phyloP scores from a whole-genome alignment of 1,139 yeast species.

The Yamadazyma buinensis region DNA sequence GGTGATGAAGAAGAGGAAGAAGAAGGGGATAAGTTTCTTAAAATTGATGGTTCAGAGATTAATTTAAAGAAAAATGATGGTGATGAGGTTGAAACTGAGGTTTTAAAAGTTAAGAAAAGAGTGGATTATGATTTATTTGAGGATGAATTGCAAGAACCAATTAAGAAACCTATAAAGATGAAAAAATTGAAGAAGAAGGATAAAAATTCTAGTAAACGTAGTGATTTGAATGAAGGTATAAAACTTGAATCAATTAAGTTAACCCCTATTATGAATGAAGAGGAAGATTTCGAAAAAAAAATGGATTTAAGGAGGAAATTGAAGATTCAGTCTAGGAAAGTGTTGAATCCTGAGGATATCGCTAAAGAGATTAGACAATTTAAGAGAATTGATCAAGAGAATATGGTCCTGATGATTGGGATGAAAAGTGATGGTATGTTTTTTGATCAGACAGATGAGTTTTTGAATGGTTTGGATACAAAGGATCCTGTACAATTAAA shows the following conservation, averaged over 20 bases:
- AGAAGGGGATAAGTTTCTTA: conserved; percentile 15
- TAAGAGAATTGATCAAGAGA: conserved; percentile 26
- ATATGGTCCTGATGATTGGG: conserved; percentile 18
- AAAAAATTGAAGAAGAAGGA: conserved; percentile 38
- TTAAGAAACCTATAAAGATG: conserved; percentile 30
- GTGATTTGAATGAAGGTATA: conserved; percentile 19
- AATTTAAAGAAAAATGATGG: conserved; percentile 5
- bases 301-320: conserved; percentile 39
- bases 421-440: conserved; percentile 26
- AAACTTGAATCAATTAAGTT: conserved; percentile 30
- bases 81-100: not conserved
- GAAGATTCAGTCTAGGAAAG: conserved; percentile 28
- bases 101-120: conserved; percentile 7
- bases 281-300: conserved; percentile 39
- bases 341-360: conserved; percentile 42
- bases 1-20: conserved; percentile 9
- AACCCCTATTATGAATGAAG: conserved; percentile 31
- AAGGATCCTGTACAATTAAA: conserved; percentile 3
- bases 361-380: conserved; percentile 42
- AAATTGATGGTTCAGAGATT: conserved; percentile 7
- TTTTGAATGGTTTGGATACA: conserved; percentile 38
- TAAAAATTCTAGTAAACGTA: conserved; percentile 8
- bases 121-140: conserved; percentile 16
- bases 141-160: conserved; percentile 22
- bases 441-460: conserved; percentile 58